Percentiles rank a stretch among this genome's conserved stretches.
phyloP scores from a whole-genome alignment of 2,329 filamentous ascomycete genomes.

The Penicillium paneum region DNA sequence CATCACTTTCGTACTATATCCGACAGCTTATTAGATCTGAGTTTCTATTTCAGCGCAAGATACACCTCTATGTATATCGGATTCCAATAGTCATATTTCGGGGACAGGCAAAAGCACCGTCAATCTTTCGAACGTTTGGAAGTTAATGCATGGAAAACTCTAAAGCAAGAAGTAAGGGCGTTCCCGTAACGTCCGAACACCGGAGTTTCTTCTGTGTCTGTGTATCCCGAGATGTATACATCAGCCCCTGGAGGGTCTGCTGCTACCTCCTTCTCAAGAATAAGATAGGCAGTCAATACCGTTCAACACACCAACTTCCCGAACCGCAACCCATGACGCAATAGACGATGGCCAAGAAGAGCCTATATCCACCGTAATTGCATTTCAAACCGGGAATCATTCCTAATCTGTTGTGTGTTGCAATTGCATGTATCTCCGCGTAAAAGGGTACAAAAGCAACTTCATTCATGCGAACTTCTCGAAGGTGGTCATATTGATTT shows the following conservation, averaged over 20 bases:
- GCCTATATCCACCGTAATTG: background rate
- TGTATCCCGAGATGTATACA: background rate
- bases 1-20: background rate
- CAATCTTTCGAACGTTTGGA: no score
- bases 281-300: background rate
- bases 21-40: background rate
- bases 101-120: background rate
- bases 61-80: background rate
- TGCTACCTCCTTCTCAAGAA: background rate
- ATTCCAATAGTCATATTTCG: background rate
- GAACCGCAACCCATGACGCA: background rate
- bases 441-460: no score
- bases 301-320: no score
- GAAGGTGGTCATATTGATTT: no score
- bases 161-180: background rate
- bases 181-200: background rate
- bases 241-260: background rate
- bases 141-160: background rate
- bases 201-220: constrained; percentile 1
- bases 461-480: no score
- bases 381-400: background rate
- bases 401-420: background rate
- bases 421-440: no score
- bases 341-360: no score
- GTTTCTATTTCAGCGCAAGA: background rate